Conservation (phyloP, 2,329 filamentous ascomycete species). For the Epichloe sibirici region DNA sequence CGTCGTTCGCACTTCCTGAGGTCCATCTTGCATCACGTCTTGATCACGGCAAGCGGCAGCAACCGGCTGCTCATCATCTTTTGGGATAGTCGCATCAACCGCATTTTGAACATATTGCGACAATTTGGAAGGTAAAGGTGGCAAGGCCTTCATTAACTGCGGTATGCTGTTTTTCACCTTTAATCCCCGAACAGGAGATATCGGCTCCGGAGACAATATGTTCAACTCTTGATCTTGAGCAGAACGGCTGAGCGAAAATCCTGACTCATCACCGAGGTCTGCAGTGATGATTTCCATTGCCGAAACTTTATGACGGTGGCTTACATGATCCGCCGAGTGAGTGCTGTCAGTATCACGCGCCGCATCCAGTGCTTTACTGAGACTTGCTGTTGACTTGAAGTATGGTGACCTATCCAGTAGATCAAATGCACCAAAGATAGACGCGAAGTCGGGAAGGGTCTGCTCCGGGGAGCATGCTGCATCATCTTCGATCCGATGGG, state of each 20-base stretch:
- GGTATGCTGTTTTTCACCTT: slow-evolving; percentile 37
- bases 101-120: slow-evolving; percentile 1
- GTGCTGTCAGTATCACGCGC: slow-evolving; percentile 1
- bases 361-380: not conserved
- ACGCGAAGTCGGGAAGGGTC: slow-evolving; percentile 16
- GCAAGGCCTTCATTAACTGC: slow-evolving; percentile 39
- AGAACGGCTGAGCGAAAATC: not conserved
- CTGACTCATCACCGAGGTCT: slow-evolving; percentile 5
- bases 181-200: slow-evolving; percentile 32
- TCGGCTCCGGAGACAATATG: slow-evolving; percentile 34
- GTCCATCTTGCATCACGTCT: not conserved
- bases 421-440: slow-evolving; percentile 17
- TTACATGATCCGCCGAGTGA: not conserved
- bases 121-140: slow-evolving; percentile 27
- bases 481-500: not conserved
- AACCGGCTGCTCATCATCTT: not conserved
- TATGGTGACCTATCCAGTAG: slow-evolving; percentile 14
- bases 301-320: slow-evolving; percentile 16
- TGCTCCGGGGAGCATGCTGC: slow-evolving; percentile 11
- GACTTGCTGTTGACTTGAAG: slow-evolving; percentile 9
- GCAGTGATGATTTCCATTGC: slow-evolving; percentile 11
- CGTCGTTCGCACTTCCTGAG: not conserved
- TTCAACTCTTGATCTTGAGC: slow-evolving; percentile 12
- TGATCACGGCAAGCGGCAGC: not conserved
- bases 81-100: not conserved